A percentile compares a stretch with the other conserved stretches of the same genome.
Evolutionary conservation across 2,329 filamentous ascomycete genomes (phyloP).

Genomic region (Fonsecaea pugnacius): DNA sequence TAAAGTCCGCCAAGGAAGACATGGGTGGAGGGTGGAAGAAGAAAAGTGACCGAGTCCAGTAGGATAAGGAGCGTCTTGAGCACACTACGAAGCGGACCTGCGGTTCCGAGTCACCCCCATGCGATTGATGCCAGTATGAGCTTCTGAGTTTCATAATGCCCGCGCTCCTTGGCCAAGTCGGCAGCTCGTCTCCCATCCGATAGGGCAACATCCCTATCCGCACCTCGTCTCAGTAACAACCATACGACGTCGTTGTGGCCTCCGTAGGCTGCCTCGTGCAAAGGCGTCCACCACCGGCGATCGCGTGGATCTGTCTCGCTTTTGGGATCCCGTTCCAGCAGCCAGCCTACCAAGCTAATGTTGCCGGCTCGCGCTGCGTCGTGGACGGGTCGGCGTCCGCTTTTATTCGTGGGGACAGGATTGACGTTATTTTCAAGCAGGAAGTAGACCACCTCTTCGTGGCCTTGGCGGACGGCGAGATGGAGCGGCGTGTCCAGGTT

Average conservation of each 20-base stretch:
- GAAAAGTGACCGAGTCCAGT: too few relatives aligned
- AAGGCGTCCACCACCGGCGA: not conserved
- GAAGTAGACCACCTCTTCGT: not conserved
- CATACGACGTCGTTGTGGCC: not conserved
- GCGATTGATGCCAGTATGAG: not conserved
- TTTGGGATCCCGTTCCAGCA: not conserved
- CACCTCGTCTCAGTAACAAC: slow-evolving; percentile 3
- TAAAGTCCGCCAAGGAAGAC: too few relatives aligned
- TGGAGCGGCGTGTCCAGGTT: not conserved
- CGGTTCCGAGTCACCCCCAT: too few relatives aligned
- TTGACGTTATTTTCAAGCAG: not conserved
- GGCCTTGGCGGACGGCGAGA: not conserved
- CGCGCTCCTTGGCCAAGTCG: not conserved
- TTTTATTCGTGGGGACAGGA: not conserved
- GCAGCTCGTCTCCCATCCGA: not conserved
- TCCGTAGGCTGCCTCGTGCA: not conserved
- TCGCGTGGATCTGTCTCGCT: slow-evolving; percentile 1
- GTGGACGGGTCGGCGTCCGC: not conserved
- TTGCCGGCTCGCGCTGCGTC: not conserved
- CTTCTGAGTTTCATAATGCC: not conserved
- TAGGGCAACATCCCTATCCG: not conserved
- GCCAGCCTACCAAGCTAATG: not conserved
- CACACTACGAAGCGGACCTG: too few relatives aligned
- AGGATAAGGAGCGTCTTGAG: too few relatives aligned
- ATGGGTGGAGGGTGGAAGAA: too few relatives aligned